These are phyloP conservation scores for Neonectria coccinea DNA, from an alignment of 2,329 filamentous ascomycete species.

Conservation along the genomic window DNA sequence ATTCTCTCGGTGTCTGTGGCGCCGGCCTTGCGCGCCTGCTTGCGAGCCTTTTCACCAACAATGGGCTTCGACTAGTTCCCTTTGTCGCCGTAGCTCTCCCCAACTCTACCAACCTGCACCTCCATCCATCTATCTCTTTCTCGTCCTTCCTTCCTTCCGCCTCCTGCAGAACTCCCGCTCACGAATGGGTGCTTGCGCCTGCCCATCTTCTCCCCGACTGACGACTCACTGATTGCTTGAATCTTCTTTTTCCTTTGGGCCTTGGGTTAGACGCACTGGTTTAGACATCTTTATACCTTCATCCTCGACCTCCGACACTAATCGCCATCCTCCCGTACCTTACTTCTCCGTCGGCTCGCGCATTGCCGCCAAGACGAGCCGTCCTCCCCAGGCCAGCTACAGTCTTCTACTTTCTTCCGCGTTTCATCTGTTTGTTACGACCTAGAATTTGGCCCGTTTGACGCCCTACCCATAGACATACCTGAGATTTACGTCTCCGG, in stretches of 20 bases:
- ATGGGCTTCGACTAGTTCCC: constrained; percentile 51
- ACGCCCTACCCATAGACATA: constrained; percentile 46
- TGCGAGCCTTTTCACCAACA: constrained; percentile 46
- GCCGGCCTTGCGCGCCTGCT: constrained; percentile 44
- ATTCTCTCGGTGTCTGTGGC: constrained; percentile 38
- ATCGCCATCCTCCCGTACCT: constrained; percentile 41
- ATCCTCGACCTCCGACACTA: constrained; percentile 38
- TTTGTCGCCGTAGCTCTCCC: constrained; percentile 42
- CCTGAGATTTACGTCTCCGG: constrained; percentile 44
- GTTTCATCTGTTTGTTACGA: constrained; percentile 43
- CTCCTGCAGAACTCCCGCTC: constrained; percentile 28
- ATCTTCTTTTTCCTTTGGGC: constrained; percentile 46
- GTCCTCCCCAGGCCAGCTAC: constrained; percentile 32
- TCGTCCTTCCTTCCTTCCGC: constrained; percentile 25
- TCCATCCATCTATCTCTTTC: constrained; percentile 33
- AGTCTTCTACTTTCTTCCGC: constrained; percentile 34
- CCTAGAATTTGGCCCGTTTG: constrained; percentile 46
- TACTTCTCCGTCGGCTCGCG: constrained; percentile 39
- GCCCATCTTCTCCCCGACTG: constrained; percentile 32
- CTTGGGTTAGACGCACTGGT: constrained; percentile 55
- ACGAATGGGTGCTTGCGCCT: constrained; percentile 45
- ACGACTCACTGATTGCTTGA: constrained; percentile 40
- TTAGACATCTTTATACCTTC: constrained; percentile 51
- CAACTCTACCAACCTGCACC: constrained; percentile 35
- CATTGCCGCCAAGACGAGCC: constrained; percentile 36